Base-by-base conservation (phyloP, 1,284 basidiomycete genomes). In the Ustilago crameri region DNA sequence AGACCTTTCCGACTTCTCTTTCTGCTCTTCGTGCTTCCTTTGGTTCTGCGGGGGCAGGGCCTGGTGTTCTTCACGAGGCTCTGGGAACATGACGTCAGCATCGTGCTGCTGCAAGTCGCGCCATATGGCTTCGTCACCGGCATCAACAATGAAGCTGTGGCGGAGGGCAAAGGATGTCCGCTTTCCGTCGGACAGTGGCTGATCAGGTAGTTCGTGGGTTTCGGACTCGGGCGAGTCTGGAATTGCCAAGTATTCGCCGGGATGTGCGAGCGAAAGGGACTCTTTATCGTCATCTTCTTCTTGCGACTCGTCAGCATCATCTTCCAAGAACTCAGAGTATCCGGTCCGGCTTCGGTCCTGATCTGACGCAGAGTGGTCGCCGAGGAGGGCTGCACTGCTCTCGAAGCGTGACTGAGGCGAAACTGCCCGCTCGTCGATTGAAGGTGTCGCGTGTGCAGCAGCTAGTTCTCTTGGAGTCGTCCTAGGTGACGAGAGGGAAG, bases 121-220 rank as follows among this genome's bases (percentile, higher is more conserved):
- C 66, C 66, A 68, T 51, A 63, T 59, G 38, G 48, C 51, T 34
- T 68, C 66, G 20, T 68, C 66, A 23, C 54, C 51, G n/a, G 50
- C 57, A 45, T 61, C 57, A 4, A 61, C 30, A 34, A 62, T 59
- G 47, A 64, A 60, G 61, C 54, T 61, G 52, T 63, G 56, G 24
- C 54, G 53, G 5, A 55, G 46, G 20, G 52, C 41, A 42, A 62
- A 53, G 9, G 38, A 26, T 26, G 32, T 26, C 22, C 12, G 32
- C 30, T 47, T 27, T 34, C 18, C 27, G 4, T n/a, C 45, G 18
- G 34, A 32, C 34, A 17, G 34, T 22, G 41, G 32, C 17, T 24
- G 24, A 18, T 27, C 38, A 9, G 35, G 18, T 3, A 47, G 10
- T 24, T 51, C 43, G 15, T 41, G 49, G 12, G 9, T n/a, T 9